phyloP scores from a whole-genome alignment of 495 filamentous ascomycete species.

The Immersiella caudata region DNA sequence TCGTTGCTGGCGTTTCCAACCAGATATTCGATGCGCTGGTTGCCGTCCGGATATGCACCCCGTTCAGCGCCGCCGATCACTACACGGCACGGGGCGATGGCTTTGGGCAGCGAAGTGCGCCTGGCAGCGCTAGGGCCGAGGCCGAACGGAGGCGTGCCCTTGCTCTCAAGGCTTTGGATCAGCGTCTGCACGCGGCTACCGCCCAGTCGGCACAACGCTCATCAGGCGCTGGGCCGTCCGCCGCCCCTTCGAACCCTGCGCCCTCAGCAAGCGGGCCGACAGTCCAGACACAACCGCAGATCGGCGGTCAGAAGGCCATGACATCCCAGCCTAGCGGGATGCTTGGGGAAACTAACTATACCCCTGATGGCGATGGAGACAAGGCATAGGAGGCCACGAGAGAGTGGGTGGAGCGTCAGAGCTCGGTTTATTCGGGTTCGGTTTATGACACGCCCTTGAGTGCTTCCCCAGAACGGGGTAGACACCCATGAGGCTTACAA shows the following conservation, averaged over 20 bases:
- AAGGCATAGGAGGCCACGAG: slow-evolving; percentile 12
- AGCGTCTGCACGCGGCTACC: slow-evolving; percentile 83
- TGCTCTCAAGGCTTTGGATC: slow-evolving; percentile 88
- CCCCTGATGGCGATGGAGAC: slow-evolving; percentile 61
- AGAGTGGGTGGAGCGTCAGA: slow-evolving; percentile 18
- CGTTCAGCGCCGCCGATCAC: slow-evolving; percentile 84
- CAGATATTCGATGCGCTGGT: slow-evolving; percentile 75
- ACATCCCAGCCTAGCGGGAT: slow-evolving; percentile 43
- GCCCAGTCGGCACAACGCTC: slow-evolving; percentile 49
- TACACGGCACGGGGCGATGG: slow-evolving; percentile 64
- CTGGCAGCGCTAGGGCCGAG: slow-evolving; percentile 81
- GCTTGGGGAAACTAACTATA: slow-evolving; percentile 70
- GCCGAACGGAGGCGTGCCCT: slow-evolving; percentile 87
- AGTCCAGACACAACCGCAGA: slow-evolving; percentile 52
- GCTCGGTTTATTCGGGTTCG: no score
- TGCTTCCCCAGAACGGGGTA: neutral
- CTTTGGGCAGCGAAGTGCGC: slow-evolving; percentile 57
- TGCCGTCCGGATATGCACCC: slow-evolving; percentile 72
- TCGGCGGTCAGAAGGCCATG: slow-evolving; percentile 52
- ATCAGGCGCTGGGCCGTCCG: slow-evolving; percentile 39
- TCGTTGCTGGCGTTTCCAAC: slow-evolving; percentile 72
- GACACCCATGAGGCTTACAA: neutral
- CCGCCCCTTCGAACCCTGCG: slow-evolving; percentile 44
- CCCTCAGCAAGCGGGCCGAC: slow-evolving; percentile 49
- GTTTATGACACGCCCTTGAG: neutral